phyloP scores from a whole-genome alignment of 2,329 filamentous ascomycete species.

The Ophidiomyces ophidiicola region DNA sequence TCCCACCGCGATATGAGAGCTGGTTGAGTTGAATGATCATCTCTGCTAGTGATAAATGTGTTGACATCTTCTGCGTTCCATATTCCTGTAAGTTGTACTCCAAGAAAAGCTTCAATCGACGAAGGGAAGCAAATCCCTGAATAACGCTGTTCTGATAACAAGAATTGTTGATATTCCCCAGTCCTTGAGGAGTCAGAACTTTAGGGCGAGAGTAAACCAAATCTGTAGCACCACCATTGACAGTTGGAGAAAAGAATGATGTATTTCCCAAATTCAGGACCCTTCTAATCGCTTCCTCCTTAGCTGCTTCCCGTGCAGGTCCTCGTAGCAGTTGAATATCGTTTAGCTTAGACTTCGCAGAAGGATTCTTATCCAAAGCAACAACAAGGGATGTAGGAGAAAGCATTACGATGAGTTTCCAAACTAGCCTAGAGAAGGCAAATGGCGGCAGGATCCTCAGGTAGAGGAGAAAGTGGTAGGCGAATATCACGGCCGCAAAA shows the following conservation, averaged over 20 bases:
- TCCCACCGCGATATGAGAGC: constrained; percentile 56
- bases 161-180: constrained; percentile 88
- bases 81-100: constrained; percentile 31
- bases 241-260: constrained; percentile 38
- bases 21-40: constrained; percentile 61
- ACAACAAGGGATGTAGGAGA: constrained; percentile 31
- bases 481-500: constrained; percentile 21
- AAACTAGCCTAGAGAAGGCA: constrained; percentile 24
- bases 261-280: constrained; percentile 50
- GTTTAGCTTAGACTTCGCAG: background rate
- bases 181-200: constrained; percentile 41
- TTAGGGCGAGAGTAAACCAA: constrained; percentile 36
- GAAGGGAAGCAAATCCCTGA: constrained; percentile 67
- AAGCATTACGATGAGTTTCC: constrained; percentile 30
- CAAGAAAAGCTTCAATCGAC: constrained; percentile 56
- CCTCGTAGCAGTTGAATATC: constrained; percentile 15
- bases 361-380: constrained; percentile 36
- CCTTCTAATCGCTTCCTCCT: constrained; percentile 53
- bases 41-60: constrained; percentile 46
- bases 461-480: constrained; percentile 23
- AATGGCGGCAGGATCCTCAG: constrained; percentile 21
- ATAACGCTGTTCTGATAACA: constrained; percentile 97
- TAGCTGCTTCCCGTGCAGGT: constrained; percentile 38
- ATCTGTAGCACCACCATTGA: constrained; percentile 42
- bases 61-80: constrained; percentile 28